phyloP scores from a whole-genome alignment of 148 eudicot species.

The Rhododendron henanense region DNA sequence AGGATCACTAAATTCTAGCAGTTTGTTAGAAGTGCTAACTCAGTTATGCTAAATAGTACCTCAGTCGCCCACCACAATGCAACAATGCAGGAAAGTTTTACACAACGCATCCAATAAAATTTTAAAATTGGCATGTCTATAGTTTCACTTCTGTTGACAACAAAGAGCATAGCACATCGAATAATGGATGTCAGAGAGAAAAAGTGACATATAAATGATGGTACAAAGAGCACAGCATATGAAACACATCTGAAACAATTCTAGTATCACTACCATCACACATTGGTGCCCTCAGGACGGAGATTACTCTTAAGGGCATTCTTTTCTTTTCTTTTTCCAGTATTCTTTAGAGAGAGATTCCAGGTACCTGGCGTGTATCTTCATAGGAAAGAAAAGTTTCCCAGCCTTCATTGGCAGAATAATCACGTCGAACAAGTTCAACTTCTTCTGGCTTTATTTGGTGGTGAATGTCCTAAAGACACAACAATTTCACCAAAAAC shows the following conservation, averaged over 20 bases:
- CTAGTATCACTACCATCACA: not conserved
- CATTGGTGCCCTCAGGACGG: not conserved
- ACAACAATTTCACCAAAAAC: not conserved
- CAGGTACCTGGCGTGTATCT: slow-evolving; percentile 79
- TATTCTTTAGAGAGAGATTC: not conserved
- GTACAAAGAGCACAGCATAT: not conserved
- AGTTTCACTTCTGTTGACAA: not conserved
- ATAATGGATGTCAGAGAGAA: not conserved
- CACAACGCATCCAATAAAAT: not conserved
- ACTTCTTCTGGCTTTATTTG: slow-evolving; percentile 95
- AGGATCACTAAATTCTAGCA: not conserved
- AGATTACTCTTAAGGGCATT: not conserved
- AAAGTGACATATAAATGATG: not conserved
- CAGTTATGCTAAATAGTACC: not conserved
- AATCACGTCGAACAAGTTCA: slow-evolving; percentile 96
- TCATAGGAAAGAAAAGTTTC: slow-evolving; percentile 97
- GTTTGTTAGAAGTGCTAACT: not conserved
- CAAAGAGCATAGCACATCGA: not conserved
- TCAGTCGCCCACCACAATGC: not conserved
- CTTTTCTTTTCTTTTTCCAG: not conserved
- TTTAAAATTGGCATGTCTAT: not conserved
- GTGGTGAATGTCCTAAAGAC: slow-evolving; percentile 86
- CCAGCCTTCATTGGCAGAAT: slow-evolving; percentile 99
- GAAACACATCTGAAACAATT: not conserved
- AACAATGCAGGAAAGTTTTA: not conserved